Base-by-base conservation (phyloP, 2,329 filamentous ascomycete species). In the Seiridium cupressi region DNA sequence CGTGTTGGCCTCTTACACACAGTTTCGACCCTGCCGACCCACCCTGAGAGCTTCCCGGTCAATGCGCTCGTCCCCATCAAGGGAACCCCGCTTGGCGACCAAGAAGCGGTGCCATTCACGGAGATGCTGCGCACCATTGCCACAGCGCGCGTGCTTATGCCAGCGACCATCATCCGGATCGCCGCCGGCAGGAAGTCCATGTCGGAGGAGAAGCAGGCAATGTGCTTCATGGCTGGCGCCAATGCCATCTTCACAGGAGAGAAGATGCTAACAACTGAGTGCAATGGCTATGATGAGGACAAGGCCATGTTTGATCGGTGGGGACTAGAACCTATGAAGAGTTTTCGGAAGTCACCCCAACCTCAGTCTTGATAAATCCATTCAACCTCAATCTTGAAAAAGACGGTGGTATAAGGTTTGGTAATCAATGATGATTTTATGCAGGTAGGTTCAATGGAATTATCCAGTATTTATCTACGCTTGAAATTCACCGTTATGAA, bases 171-270 rank as follows among this genome's bases (percentile, higher is more conserved):
- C 66, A 92, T 97, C 64, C 87, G 93, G 48, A 87, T 96, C 53
- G 93, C 93, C 0, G 93, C 93, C 0, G 93, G 93, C 3, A 82
- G 93, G 51, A 93, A 91, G 72, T 91, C 88, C 10, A 89, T 97
- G 84, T 84, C 85, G 3, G 93, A 97, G 77, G 92, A 95, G 76
- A 89, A 96, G 79, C 93, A 97, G 77, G 88, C 92, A 11, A 73
- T 94, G 65, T 96, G 92, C 75, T 97, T 96, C 78, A 89, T 91
- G 84, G 92, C 92, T 0, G 93, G 93, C 11, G 93, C 93, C 1
- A 97, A 97, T 69, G 93, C 93, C n/a, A 89, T 97, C 40, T 97
- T 97, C 72, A 97, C 93, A 0, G 93, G 93, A 7, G 93, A 97
- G 79, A 96, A 94, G 82, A 96, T 97, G 93, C 74, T 96, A 76